phyloP scores from a whole-genome alignment of 2,329 filamentous ascomycete genomes.

The Ceratocystis destructans region DNA sequence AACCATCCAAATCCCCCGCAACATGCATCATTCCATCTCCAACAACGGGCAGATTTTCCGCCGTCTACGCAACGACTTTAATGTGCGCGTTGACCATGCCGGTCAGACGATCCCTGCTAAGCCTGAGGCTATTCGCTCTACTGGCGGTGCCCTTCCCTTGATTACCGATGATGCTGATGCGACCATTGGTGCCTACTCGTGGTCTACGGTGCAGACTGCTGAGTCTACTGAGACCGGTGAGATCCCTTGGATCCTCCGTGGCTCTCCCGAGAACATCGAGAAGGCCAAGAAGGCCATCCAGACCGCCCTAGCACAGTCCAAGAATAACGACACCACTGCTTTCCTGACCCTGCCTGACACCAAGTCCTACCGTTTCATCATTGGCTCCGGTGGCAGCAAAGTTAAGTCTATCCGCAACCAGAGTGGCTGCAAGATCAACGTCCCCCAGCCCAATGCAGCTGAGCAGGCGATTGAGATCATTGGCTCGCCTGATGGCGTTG shows the following conservation, averaged over 20 bases:
- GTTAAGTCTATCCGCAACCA: constrained; percentile 88
- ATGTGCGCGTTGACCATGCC: constrained; percentile 83
- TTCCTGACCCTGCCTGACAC: constrained; percentile 86
- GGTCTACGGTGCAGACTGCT: constrained; percentile 57
- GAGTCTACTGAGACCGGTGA: constrained; percentile 49
- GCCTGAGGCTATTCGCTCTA: constrained; percentile 43
- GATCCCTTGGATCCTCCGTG: constrained; percentile 82
- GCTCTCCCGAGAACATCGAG: constrained; percentile 60
- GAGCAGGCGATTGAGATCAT: constrained; percentile 83
- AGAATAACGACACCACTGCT: constrained; percentile 58
- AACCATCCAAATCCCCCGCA: constrained; percentile 69
- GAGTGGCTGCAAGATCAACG: constrained; percentile 86
- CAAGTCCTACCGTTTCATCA: constrained; percentile 75
- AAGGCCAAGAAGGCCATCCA: constrained; percentile 67
- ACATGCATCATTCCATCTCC: constrained; percentile 69
- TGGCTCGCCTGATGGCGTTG: constrained; percentile 64
- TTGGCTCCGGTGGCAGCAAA: constrained; percentile 76
- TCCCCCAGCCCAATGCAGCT: constrained; percentile 63
- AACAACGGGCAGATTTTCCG: constrained; percentile 94
- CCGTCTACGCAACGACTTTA: constrained; percentile 68
- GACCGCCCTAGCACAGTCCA: constrained; percentile 57
- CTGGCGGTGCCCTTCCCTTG: constrained; percentile 58
- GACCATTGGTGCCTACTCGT: constrained; percentile 57
- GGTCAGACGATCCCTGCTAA: constrained; percentile 64
- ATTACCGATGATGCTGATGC: constrained; percentile 74